Conservation (phyloP, 139 green algal species). For the Closterium sp. region DNA sequence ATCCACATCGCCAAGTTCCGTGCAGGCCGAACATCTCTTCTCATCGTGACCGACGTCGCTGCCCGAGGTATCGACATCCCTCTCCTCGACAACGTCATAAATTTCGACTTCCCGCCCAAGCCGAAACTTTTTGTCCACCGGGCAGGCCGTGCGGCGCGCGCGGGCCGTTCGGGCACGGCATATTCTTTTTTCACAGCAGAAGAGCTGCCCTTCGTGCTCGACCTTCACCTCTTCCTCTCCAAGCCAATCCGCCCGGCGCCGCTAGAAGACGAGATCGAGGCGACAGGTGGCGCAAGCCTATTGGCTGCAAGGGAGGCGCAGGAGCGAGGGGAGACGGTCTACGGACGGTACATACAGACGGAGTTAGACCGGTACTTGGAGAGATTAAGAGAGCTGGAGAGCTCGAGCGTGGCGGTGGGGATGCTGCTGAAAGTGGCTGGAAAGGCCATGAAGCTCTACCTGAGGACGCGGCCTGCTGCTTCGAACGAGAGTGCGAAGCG, state of each 20-base stretch:
- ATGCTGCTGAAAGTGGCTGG: conserved; percentile 12
- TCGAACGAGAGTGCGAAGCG: conserved; percentile 70
- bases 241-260: conserved; percentile 60
- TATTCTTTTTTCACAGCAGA: conserved; percentile 67
- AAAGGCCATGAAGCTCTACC: conserved; percentile 88
- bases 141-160: conserved; percentile 78
- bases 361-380: conserved; percentile 70
- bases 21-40: conserved; percentile 57
- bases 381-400: conserved; percentile 55
- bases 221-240: conserved; percentile 94
- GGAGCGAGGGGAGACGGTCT: conserved; percentile 25
- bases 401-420: not conserved
- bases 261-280: conserved; percentile 30
- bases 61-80: conserved; percentile 97
- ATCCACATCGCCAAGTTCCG: conserved; percentile 93
- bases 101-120: conserved; percentile 71
- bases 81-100: conserved; percentile 97
- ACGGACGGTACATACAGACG: conserved; percentile 52
- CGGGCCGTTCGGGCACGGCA: conserved; percentile 69
- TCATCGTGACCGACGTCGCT: conserved; percentile 98
- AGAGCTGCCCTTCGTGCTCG: conserved; percentile 79
- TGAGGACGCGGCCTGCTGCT: conserved; percentile 77
- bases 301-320: not conserved
- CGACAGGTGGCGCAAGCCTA: not conserved
- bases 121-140: conserved; percentile 85